Base-by-base conservation (phyloP, 2,329 filamentous ascomycete species). In the Coleophoma eucalyptorum region DNA sequence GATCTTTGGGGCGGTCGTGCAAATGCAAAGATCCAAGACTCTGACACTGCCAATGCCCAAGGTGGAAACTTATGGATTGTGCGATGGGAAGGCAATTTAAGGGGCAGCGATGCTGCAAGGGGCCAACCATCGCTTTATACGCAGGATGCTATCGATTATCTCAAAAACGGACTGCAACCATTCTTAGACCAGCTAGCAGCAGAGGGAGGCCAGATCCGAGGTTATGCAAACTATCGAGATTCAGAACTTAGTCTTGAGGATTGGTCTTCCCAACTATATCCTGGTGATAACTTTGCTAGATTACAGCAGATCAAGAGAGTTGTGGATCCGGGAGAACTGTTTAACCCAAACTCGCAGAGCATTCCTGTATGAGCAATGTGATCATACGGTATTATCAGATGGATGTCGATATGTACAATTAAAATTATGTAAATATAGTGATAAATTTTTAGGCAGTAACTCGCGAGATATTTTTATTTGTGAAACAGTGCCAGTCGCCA, bases 181-280 rank as follows among this genome's bases (percentile, higher is more conserved):
- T 52, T 56, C 41, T 46, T 54, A 37, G 37, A 52, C 12, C 50
- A 50, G 1, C 34, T 54, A n/a, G 44, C 43, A 4, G 45, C 16
- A 8, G 42, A 37, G 12, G 52, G 43, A 15, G 46, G 44, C 15
- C 48, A 47, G 2, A 21, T 54, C 7, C 46, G 54, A 45, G 52
- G 52, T 8, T 56, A 54, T 38, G 54, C 45, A 7, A 54, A 56
- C 20, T 56, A 56, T 44, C 43, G 54, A 3, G 52, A 56, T 43
- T 38, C 45, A 3, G 48, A 37, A 13, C 33, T 54, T 20, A 56
- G 31, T 3, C 43, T 47, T 35, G 45, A 46, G 15, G 35, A 56
- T 32, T 56, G 54, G 54, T 52, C 49, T 44, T 40, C 49, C 16
- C 43, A 50, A 15, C 26, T 56, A 20, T 56, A 56, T 48, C 52